A percentile compares a stretch with the other conserved stretches of the same genome.
phyloP scores from a whole-genome alignment of 2,329 filamentous ascomycete genomes.

The Fusarium aywerte region DNA sequence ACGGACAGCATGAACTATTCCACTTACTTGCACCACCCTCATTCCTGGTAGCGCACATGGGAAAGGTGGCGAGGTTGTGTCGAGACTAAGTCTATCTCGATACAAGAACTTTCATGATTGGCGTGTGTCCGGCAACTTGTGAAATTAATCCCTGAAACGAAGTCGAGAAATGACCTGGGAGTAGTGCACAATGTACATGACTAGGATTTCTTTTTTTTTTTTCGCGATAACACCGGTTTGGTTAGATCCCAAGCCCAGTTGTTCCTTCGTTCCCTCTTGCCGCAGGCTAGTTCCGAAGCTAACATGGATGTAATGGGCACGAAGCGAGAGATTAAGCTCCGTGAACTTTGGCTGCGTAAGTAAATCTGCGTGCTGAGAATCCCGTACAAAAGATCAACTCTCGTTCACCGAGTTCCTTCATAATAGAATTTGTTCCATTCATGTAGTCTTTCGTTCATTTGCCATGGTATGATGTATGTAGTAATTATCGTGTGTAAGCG shows the following conservation, averaged over 20 bases:
- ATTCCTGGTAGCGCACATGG: constrained; percentile 9
- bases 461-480: background rate
- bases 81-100: background rate
- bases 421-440: background rate
- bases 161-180: constrained; percentile 7
- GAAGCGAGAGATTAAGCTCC: background rate
- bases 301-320: background rate
- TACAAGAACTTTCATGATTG: constrained; percentile 13
- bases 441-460: background rate
- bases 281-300: constrained; percentile 16
- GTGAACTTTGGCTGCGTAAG: constrained; percentile 3
- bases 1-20: constrained; percentile 6
- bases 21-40: constrained; percentile 18
- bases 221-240: constrained; percentile 3
- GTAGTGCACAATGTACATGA: background rate
- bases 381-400: background rate
- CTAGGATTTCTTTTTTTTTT: constrained; percentile 2
- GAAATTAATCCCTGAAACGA: background rate
- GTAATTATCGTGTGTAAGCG: background rate
- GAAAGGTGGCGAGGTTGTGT: constrained; percentile 16
- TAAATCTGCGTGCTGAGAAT: background rate
- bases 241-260: background rate
- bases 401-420: background rate
- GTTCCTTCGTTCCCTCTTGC: constrained; percentile 1
- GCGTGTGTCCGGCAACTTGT: background rate